Conservation (phyloP, 106 monocot species). For the Chionographis japonica region DNA sequence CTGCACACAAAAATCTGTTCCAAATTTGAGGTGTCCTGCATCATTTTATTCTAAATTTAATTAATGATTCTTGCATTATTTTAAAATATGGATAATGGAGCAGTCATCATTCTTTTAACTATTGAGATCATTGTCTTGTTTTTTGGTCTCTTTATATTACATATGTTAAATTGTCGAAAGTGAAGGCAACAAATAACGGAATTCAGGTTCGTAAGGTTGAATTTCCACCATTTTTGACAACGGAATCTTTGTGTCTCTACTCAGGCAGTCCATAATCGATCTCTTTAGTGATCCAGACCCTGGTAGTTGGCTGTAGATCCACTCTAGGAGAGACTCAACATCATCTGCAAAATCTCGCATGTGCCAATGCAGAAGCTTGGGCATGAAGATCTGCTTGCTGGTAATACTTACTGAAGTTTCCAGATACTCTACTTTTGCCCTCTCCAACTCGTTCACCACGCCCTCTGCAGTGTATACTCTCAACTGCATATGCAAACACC, state of each 20-base stretch:
- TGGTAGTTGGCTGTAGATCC: conserved; percentile 89
- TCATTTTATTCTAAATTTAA: no score
- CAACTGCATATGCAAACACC: conserved; percentile 34
- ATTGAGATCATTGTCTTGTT: no score
- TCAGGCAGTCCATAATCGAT: conserved; percentile 62
- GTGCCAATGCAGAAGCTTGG: conserved; percentile 82
- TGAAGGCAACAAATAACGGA: conserved; percentile 62
- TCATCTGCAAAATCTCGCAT: conserved; percentile 91
- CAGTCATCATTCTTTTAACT: no score
- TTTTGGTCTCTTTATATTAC: no score
- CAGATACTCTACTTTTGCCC: conserved; percentile 74
- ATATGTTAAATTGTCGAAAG: no score
- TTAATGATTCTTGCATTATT: no score
- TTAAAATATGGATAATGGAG: no score
- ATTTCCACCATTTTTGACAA: conserved; percentile 45
- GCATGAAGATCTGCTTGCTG: conserved; percentile 62
- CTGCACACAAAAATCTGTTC: no score
- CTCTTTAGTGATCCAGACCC: conserved; percentile 45
- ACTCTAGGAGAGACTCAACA: conserved; percentile 69
- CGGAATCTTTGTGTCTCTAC: conserved; percentile 22
- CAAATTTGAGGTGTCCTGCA: no score
- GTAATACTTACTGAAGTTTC: conserved; percentile 60
- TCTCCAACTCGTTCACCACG: conserved; percentile 63
- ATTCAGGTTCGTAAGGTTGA: conserved; percentile 60
- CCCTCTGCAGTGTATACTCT: conserved; percentile 72